Percentiles rank a stretch among this genome's conserved stretches.
Evolutionary conservation across 768 basidiomycete genomes (phyloP).

Genomic region (Lentinula sp.): DNA sequence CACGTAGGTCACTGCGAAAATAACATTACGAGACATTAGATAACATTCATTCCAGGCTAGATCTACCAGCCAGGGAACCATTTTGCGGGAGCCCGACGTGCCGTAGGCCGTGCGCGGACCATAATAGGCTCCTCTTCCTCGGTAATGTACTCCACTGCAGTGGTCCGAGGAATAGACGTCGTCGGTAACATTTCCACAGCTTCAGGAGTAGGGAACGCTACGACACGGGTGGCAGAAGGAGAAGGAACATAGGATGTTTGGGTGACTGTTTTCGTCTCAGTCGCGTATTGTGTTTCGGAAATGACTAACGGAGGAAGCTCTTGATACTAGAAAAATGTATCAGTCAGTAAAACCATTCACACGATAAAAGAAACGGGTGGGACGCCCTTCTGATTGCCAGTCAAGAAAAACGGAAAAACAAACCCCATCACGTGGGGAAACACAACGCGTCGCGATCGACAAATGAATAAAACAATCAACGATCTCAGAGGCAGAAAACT

Average conservation of each 20-base stretch:
- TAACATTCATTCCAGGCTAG: conserved; percentile 11
- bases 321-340: conserved; percentile 27
- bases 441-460: conserved; percentile 27
- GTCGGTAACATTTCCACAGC: conserved; percentile 49
- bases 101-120: conserved; percentile 35
- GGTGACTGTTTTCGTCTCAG: conserved; percentile 62
- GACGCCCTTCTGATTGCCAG: conserved; percentile 30
- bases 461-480: conserved; percentile 18
- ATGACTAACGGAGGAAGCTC: conserved; percentile 42
- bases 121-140: conserved; percentile 44
- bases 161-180: conserved; percentile 67
- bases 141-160: conserved; percentile 60
- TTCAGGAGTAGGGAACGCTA: conserved; percentile 67
- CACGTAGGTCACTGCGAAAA: conserved; percentile 29
- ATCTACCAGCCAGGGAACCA: conserved; percentile 61
- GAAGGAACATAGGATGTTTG: conserved; percentile 66
- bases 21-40: conserved; percentile 16
- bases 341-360: conserved; percentile 24
- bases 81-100: conserved; percentile 44
- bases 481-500: conserved; percentile 18
- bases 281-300: conserved; percentile 43
- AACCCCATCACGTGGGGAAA: conserved; percentile 34
- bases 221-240: conserved; percentile 74
- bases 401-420: conserved; percentile 12
- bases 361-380: conserved; percentile 9